Base-by-base conservation (phyloP, 176 grass and related monocot species). In the Carex littledalei region DNA sequence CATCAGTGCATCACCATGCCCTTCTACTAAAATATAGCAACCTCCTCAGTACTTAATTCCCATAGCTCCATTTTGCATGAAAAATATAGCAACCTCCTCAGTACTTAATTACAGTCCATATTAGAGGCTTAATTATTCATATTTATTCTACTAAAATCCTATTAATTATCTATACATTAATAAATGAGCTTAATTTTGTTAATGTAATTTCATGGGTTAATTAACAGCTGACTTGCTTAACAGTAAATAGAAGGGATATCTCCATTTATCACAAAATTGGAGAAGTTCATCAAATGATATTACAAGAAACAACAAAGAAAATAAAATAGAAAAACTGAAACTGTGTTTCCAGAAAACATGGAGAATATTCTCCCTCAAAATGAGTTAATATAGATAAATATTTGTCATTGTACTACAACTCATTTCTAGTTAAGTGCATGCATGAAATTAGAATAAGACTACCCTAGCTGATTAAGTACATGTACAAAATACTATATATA, bases 331-430 rank as follows among this genome's bases (percentile, higher is more conserved):
- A 82, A 82, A 83, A 50, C 11, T 10, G 5, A 83, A 83, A 83
- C 41, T 52, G 18, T 52, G 81, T 67, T 83, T 83, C 81, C 81
- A 83, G 81, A 83, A 83, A 83, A 83, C 81, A 83, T 83, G 81
- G 81, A 83, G 81, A 83, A 83, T 83, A 67, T 83, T 83, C 81
- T 82, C 81, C 58, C 81, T 83, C 64, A 83, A 83, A 83, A 83
- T 69, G 58, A 83, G 61, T 83, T 67, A 68, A 67, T 52, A 67
- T 16, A 83, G 64, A 83, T 67, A 66, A 81, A 83, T 66, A 83
- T 26, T 5, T 83, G 62, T 83, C 63, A 69, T 83, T 83, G 81
- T 67, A 83, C 81, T 83, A 69, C 81, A 83, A 83, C 81, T 69
- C 41, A 69, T 69, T 67, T 14, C 39, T 83, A 83, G 20, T 83